These are phyloP conservation scores for Penicillium sp. DNA, from an alignment of 2,329 filamentous ascomycete genomes.

Conservation along the genomic window DNA sequence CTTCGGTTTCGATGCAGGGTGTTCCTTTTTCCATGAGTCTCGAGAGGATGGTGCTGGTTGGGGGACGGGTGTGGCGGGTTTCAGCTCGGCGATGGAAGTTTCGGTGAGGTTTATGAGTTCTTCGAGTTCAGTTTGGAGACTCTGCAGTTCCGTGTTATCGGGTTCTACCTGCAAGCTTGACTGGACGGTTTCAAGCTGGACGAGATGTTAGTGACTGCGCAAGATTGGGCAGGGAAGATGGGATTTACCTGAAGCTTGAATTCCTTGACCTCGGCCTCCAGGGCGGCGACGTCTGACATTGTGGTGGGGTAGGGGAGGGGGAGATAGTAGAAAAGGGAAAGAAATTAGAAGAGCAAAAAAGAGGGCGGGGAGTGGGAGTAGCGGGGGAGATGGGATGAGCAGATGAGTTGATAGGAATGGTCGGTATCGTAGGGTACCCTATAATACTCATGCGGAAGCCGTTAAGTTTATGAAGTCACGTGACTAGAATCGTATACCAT, in stretches of 20 bases:
- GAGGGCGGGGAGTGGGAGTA: not conserved
- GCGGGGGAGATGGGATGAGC: too few species aligned
- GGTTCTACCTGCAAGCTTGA: constrained; percentile 78
- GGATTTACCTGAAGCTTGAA: constrained; percentile 61
- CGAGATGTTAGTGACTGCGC: constrained; percentile 13
- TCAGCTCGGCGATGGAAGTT: constrained; percentile 79
- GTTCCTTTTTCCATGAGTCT: constrained; percentile 77
- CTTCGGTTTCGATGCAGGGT: constrained; percentile 58
- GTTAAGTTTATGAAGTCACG: too few species aligned
- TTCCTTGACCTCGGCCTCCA: constrained; percentile 60
- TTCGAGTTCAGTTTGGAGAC: constrained; percentile 79
- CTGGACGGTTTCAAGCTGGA: constrained; percentile 75
- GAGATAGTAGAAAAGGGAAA: not conserved
- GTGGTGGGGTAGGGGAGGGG: constrained; percentile 8
- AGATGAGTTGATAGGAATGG: too few species aligned
- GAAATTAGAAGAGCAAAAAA: not conserved
- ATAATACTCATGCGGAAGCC: too few species aligned
- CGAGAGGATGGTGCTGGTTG: constrained; percentile 58
- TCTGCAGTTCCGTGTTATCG: constrained; percentile 75
- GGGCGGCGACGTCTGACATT: constrained; percentile 49
- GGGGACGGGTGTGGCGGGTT: constrained; percentile 57
- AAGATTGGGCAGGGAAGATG: not conserved
- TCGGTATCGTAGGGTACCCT: too few species aligned
- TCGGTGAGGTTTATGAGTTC: constrained; percentile 79
- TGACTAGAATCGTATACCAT: too few species aligned